These are phyloP conservation scores for Solanum arcanum DNA, from an alignment of 257 asterid species.

Conservation along the genomic window DNA sequence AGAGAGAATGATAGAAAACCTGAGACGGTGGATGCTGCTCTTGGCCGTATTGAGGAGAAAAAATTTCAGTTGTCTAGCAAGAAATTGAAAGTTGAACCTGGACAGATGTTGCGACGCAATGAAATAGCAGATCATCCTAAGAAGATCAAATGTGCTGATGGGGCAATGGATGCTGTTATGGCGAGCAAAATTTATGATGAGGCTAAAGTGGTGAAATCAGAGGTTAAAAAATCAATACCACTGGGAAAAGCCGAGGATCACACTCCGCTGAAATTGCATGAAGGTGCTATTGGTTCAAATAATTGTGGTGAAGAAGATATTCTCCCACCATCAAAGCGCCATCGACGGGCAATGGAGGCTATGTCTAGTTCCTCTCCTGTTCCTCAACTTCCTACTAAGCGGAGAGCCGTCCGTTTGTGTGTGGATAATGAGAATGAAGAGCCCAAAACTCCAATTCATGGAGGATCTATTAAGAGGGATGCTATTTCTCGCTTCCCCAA, in stretches of 20 bases:
- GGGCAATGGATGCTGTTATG: slow-evolving; percentile 25
- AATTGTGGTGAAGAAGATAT: slow-evolving; percentile 54
- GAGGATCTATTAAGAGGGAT: slow-evolving; percentile 45
- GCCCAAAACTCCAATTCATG: slow-evolving; percentile 94
- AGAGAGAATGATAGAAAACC: slow-evolving; percentile 25
- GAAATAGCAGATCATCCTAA: slow-evolving; percentile 30
- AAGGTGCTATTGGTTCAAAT: slow-evolving; percentile 24
- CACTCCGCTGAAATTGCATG: slow-evolving; percentile 15
- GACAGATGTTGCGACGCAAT: slow-evolving; percentile 15
- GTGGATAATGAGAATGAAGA: slow-evolving; percentile 66
- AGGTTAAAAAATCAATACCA: slow-evolving; percentile 16
- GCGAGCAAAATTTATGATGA: slow-evolving; percentile 22
- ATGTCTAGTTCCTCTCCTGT: slow-evolving; percentile 12
- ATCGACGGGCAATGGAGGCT: slow-evolving; percentile 37
- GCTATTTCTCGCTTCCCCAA: slow-evolving; percentile 21
- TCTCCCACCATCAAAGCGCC: slow-evolving; percentile 66
- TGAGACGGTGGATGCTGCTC: slow-evolving; percentile 21
- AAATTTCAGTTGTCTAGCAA: slow-evolving; percentile 20
- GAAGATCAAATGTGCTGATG: slow-evolving; percentile 26
- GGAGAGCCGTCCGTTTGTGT: slow-evolving; percentile 85
- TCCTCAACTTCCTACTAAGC: slow-evolving; percentile 39
- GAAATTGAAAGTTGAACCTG: slow-evolving; percentile 30
- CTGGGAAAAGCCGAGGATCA: slow-evolving; percentile 28
- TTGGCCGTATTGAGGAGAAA: slow-evolving; percentile 20
- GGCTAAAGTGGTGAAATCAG: slow-evolving; percentile 15